These are phyloP conservation scores for Aulographum hederae DNA, from an alignment of 2,329 filamentous ascomycete genomes.

Conservation along the genomic window DNA sequence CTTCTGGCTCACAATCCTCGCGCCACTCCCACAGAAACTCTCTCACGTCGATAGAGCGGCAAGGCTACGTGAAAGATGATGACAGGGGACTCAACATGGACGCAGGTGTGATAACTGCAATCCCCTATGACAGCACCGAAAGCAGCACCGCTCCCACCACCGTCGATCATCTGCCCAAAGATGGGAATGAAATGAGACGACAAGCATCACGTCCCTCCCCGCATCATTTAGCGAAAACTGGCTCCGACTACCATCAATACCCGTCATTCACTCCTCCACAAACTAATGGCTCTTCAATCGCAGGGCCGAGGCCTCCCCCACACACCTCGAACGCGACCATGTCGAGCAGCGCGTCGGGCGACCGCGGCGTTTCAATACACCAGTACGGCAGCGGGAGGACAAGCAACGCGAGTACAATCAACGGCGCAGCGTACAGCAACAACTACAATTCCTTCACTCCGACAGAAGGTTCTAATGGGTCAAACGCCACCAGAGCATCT, in stretches of 20 bases:
- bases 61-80: constrained; percentile 43
- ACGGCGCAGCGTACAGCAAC: constrained; percentile 29
- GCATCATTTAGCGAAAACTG: constrained; percentile 65
- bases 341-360: constrained; percentile 49
- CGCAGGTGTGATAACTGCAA: constrained; percentile 70
- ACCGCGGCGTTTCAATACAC: constrained; percentile 53
- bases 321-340: constrained; percentile 31
- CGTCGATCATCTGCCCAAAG: constrained; percentile 53
- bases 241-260: constrained; percentile 76
- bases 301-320: constrained; percentile 42
- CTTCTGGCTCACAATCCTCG: constrained; percentile 51
- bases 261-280: constrained; percentile 41
- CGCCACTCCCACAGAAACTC: constrained; percentile 41
- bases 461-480: too few relatives aligned
- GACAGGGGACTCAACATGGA: constrained; percentile 48
- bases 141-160: constrained; percentile 53
- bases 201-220: constrained; percentile 54
- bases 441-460: neutral
- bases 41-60: constrained; percentile 48
- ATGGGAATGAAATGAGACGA: constrained; percentile 21
- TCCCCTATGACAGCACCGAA: constrained; percentile 61
- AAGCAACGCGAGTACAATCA: too few relatives aligned
- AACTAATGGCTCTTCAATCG: constrained; percentile 30
- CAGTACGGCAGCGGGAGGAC: constrained; percentile 54
- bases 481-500: too few relatives aligned